These are phyloP conservation scores for Lecanicillium sp. DNA, from an alignment of 2,329 filamentous ascomycete genomes.

Conservation along the genomic window DNA sequence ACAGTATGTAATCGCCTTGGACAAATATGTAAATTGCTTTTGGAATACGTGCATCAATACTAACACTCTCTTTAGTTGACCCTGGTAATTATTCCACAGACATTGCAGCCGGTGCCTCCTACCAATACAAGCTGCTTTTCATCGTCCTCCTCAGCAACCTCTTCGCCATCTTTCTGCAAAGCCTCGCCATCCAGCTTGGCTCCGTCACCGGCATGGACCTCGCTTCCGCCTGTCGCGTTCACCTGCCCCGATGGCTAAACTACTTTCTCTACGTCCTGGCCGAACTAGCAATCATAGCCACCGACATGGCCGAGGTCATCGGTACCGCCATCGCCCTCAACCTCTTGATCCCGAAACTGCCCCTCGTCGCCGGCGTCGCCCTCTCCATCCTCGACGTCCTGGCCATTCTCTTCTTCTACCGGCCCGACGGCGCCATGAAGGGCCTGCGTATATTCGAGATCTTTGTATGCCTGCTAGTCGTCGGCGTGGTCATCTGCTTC, in stretches of 20 bases:
- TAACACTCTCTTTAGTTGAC: conserved; percentile 31
- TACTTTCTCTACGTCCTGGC: conserved; percentile 52
- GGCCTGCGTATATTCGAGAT: conserved; percentile 55
- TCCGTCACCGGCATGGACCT: conserved; percentile 61
- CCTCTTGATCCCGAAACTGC: conserved; percentile 53
- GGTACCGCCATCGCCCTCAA: conserved; percentile 64
- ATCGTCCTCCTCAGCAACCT: conserved; percentile 61
- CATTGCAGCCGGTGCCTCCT: conserved; percentile 58
- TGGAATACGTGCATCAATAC: too few species aligned
- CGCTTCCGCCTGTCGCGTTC: conserved; percentile 56
- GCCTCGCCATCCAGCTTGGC: conserved; percentile 59
- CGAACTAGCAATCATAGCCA: conserved; percentile 62
- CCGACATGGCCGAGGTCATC: conserved; percentile 65
- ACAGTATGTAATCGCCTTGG: conserved; percentile 36
- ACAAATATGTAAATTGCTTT: too few species aligned
- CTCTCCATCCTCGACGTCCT: conserved; percentile 62
- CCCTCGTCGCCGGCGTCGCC: conserved; percentile 59
- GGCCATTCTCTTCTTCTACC: conserved; percentile 59
- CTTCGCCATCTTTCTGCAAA: conserved; percentile 64
- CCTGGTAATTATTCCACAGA: conserved; percentile 64
- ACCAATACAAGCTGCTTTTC: conserved; percentile 58
- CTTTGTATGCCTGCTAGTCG: conserved; percentile 53
- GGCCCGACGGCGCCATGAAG: conserved; percentile 48
- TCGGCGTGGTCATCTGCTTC: conserved; percentile 57
- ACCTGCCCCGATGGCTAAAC: conserved; percentile 58